Conservation (phyloP, 2,329 filamentous ascomycete species). For the Cyanodermella asteris region DNA sequence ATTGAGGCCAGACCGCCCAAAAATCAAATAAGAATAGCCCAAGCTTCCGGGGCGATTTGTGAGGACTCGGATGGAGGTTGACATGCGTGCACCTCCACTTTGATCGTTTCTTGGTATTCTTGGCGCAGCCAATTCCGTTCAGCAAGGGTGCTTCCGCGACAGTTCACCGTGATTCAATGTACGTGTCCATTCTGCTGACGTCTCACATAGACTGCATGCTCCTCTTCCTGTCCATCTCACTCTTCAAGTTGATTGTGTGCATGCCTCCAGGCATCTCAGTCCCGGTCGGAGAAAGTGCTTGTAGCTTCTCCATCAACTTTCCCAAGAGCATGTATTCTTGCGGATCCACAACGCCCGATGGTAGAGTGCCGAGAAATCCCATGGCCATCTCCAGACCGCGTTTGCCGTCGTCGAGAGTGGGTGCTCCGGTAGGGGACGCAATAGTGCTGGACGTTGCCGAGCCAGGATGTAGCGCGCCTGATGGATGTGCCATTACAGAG, state of each 20-base stretch:
- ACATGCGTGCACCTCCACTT: too few species aligned
- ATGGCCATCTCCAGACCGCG: constrained; percentile 63
- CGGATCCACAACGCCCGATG: constrained; percentile 48
- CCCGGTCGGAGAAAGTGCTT: constrained; percentile 41
- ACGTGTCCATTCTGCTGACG: too few species aligned
- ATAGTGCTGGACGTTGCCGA: constrained; percentile 11
- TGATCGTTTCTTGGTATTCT: too few species aligned
- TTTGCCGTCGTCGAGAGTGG: constrained; percentile 68
- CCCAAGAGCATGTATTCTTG: constrained; percentile 57
- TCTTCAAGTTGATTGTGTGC: constrained; percentile 19
- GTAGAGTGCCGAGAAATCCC: constrained; percentile 55
- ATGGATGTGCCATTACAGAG: constrained; percentile 6
- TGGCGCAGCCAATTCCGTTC: too few species aligned
- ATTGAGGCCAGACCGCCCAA: not conserved
- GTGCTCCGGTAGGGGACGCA: constrained; percentile 32
- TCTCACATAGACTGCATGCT: constrained; percentile 20
- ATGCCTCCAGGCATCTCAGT: constrained; percentile 20
- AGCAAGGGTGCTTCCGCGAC: too few species aligned
- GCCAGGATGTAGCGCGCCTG: constrained; percentile 8
- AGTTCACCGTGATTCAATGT: too few species aligned
- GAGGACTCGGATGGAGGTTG: not conserved
- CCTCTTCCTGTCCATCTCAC: constrained; percentile 20
- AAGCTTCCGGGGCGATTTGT: not conserved
- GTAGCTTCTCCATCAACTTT: constrained; percentile 68
- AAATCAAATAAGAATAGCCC: not conserved